phyloP scores from a whole-genome alignment of 1,139 yeast species.

The Groenewaldozyma auringiensis region DNA sequence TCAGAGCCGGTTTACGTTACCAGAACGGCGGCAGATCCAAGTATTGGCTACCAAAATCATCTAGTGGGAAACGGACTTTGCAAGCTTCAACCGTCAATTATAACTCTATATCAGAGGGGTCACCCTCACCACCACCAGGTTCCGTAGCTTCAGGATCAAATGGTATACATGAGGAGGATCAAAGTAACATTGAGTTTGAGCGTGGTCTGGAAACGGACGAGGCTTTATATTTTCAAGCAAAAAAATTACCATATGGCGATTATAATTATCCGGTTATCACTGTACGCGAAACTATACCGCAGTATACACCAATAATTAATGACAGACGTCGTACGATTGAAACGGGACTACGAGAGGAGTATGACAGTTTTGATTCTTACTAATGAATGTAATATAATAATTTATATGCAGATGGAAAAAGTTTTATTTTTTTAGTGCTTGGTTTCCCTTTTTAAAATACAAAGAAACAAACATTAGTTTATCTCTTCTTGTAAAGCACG shows the following conservation, averaged over 20 bases:
- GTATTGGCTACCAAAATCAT: constrained; percentile 63
- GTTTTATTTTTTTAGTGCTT: constrained; percentile 16
- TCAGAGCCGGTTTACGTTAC: constrained; percentile 79
- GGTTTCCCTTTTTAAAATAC: constrained; percentile 24
- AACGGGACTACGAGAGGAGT: constrained; percentile 1
- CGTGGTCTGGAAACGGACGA: constrained; percentile 39
- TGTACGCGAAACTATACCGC: constrained; percentile 34
- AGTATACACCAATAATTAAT: constrained; percentile 13
- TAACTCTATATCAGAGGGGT: not conserved
- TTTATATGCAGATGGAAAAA: not conserved
- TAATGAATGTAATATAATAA: constrained; percentile 2
- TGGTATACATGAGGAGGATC: constrained; percentile 8
- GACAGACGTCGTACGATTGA: not conserved
- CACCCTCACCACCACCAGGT: not conserved
- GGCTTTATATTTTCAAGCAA: constrained; percentile 36
- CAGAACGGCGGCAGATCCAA: constrained; percentile 69
- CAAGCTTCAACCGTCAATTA: not conserved
- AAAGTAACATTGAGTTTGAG: constrained; percentile 12
- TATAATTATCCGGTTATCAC: constrained; percentile 52
- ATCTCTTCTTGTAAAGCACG: constrained; percentile 1
- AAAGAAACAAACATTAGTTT: constrained; percentile 6
- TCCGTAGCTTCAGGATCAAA: not conserved
- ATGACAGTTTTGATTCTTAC: constrained; percentile 1
- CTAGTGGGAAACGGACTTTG: constrained; percentile 3
- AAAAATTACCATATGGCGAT: constrained; percentile 45